Percentiles rank a stretch among this genome's conserved stretches.
Evolutionary conservation across 306 rosid species (phyloP).

Genomic region (Ochetophila trinervis): DNA sequence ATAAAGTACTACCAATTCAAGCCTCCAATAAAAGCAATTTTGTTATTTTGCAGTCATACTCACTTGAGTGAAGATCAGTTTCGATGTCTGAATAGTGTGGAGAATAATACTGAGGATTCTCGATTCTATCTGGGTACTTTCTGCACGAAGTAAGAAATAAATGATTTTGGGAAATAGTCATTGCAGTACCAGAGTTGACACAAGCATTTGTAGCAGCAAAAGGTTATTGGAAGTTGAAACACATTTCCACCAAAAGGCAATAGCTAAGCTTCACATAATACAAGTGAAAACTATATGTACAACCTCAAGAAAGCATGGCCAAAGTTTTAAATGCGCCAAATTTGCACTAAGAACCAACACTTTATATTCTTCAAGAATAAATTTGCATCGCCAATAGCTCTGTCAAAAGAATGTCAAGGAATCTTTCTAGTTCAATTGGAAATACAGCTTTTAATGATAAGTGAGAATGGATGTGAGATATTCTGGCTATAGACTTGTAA

Average conservation of each 20-base stretch:
- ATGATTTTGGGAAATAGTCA: background rate
- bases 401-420: background rate
- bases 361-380: background rate
- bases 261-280: background rate
- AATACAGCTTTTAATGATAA: no score
- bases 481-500: background rate
- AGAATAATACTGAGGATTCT: constrained; percentile 32
- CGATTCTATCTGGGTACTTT: constrained; percentile 54
- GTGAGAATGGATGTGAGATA: no score
- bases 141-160: constrained; percentile 35
- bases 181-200: background rate
- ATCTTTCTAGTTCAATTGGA: no score
- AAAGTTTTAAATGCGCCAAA: background rate
- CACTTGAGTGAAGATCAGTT: constrained; percentile 48
- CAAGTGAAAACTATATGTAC: background rate
- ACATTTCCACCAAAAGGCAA: background rate
- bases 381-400: background rate
- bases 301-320: background rate
- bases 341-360: no score
- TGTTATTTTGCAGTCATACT: constrained; percentile 29
- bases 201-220: background rate
- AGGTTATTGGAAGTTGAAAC: background rate
- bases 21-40: background rate
- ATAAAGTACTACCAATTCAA: background rate
- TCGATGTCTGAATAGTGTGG: constrained; percentile 37